phyloP scores from a whole-genome alignment of 225 moss, liverwort and hornwort species.

The Climacium dendroides region DNA sequence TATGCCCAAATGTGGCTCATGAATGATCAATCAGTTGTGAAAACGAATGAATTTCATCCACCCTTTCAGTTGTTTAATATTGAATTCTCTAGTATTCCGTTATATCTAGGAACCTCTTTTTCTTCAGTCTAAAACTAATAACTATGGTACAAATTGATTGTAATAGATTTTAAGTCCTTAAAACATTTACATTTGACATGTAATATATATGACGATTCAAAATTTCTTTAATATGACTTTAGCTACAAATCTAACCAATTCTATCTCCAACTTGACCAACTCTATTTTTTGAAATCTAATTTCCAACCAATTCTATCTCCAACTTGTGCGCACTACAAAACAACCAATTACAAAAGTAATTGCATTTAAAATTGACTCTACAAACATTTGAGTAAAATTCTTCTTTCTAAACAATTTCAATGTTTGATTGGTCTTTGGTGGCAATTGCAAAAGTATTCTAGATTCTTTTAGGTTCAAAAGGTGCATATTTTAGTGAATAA shows the following conservation, averaged over 20 bases:
- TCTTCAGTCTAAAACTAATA: not conserved
- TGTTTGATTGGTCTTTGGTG: not conserved
- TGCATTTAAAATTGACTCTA: not conserved
- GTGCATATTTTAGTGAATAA: accelerated
- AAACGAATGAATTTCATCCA: not conserved
- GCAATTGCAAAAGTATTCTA: not conserved
- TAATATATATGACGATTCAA: too few relatives aligned
- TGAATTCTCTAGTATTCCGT: not conserved
- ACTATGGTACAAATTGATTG: not conserved
- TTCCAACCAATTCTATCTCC: too few relatives aligned
- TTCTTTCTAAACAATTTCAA: not conserved
- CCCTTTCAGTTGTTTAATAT: not conserved
- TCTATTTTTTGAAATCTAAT: too few relatives aligned
- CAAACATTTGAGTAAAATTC: accelerated
- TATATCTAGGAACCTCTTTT: not conserved
- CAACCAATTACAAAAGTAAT: not conserved
- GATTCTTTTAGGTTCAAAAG: accelerated
- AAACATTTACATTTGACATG: not conserved
- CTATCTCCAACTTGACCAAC: too few relatives aligned
- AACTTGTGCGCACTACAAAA: not conserved
- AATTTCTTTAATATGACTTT: not conserved
- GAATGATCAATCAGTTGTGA: too few relatives aligned
- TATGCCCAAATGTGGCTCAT: not conserved
- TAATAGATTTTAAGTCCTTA: too few relatives aligned
- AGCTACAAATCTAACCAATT: not conserved